A percentile compares a stretch with the other conserved stretches of the same genome.
These are phyloP conservation scores for Leccinum sublutescens DNA, from an alignment of 768 basidiomycete species.

Conservation along the genomic window DNA sequence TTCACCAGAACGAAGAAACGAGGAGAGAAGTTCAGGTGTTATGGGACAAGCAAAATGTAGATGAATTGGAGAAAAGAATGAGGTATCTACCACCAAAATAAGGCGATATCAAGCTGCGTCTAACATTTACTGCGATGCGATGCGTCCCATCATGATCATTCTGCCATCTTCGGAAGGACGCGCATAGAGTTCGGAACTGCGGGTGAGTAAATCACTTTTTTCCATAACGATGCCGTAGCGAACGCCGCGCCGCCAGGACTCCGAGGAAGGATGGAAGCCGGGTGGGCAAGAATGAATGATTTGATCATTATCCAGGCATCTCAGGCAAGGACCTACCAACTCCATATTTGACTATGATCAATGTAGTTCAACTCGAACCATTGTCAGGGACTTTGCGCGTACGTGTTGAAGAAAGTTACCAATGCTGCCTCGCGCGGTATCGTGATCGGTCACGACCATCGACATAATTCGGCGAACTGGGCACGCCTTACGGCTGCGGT, in stretches of 20 bases:
- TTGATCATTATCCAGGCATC: conserved; percentile 79
- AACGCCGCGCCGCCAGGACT: conserved; percentile 47
- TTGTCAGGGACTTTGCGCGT: conserved; percentile 70
- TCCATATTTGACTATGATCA: too few relatives aligned
- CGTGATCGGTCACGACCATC: conserved; percentile 86
- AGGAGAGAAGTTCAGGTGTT: conserved; percentile 36
- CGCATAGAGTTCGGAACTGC: conserved; percentile 89
- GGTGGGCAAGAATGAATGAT: conserved; percentile 92
- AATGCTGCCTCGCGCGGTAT: conserved; percentile 61
- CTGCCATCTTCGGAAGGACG: conserved; percentile 36
- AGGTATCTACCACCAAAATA: conserved; percentile 26
- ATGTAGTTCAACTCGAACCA: background rate
- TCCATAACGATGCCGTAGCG: background rate
- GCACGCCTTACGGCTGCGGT: conserved; percentile 70
- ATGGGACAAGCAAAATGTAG: conserved; percentile 27
- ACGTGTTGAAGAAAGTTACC: conserved; percentile 54
- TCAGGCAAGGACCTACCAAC: conserved; percentile 46
- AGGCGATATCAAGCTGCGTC: background rate
- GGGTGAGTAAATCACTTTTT: conserved; percentile 40
- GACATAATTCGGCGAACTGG: conserved; percentile 77
- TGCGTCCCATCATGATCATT: background rate
- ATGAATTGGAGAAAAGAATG: conserved; percentile 43
- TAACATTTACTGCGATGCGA: background rate
- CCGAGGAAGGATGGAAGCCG: conserved; percentile 82
- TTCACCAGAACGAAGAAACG: conserved; percentile 38